A percentile compares a stretch with the other conserved stretches of the same genome.
phyloP scores from a whole-genome alignment of 192 early-diverging fungal species.

The Entrophospora sp. region DNA sequence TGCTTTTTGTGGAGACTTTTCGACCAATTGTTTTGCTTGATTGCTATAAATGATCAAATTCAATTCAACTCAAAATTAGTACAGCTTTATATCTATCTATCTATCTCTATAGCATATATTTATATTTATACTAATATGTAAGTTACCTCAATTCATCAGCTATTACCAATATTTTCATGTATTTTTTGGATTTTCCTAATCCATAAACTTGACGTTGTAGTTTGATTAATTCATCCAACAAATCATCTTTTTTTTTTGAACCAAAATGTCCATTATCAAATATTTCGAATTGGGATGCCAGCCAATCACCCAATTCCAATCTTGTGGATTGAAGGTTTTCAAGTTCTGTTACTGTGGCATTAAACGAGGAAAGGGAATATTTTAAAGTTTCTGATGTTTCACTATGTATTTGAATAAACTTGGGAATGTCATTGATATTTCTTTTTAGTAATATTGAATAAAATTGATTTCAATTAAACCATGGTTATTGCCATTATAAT shows the following conservation, averaged over 20 bases:
- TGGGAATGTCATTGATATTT: not conserved
- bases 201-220: slow-evolving; percentile 25
- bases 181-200: slow-evolving; percentile 30
- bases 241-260: no score
- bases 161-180: slow-evolving; percentile 34
- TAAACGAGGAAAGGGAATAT: not conserved
- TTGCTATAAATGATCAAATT: slow-evolving; percentile 15
- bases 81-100: not conserved
- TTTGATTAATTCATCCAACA: slow-evolving; percentile 24
- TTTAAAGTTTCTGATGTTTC: not conserved
- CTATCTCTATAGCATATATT: not conserved
- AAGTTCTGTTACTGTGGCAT: not conserved
- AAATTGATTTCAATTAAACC: not conserved
- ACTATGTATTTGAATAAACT: not conserved
- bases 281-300: not conserved
- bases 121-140: not conserved
- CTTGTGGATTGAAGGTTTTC: slow-evolving; percentile 15
- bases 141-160: slow-evolving; percentile 40
- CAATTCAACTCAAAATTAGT: not conserved
- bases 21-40: slow-evolving; percentile 27
- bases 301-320: slow-evolving; percentile 5
- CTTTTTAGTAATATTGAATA: not conserved
- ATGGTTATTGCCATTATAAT: not conserved
- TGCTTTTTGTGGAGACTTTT: slow-evolving; percentile 29
- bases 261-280: no score